Evolutionary conservation across 208 protist species (phyloP).

Genomic region (Acanthamoeba healyi): DNA sequence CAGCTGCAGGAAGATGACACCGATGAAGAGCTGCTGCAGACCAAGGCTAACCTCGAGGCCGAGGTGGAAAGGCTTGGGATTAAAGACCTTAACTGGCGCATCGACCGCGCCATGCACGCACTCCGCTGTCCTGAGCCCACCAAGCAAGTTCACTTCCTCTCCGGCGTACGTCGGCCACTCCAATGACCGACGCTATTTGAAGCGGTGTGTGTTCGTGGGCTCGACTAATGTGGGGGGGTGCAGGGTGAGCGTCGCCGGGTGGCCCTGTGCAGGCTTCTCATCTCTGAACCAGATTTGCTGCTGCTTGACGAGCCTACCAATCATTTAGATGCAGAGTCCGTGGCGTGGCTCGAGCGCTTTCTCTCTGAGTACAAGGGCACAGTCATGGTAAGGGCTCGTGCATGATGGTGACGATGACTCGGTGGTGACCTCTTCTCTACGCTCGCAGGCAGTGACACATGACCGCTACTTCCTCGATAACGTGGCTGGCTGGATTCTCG

Average conservation of each 20-base stretch:
- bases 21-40: slow-evolving; percentile 25
- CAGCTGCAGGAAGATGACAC: not conserved
- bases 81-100: slow-evolving; percentile 75
- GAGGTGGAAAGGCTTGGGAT: slow-evolving; percentile 77
- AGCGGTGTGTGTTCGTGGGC: slow-evolving; percentile 26
- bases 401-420: too few species aligned
- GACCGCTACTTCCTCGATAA: slow-evolving; percentile 89
- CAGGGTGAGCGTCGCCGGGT: slow-evolving; percentile 83
- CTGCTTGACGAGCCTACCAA: slow-evolving; percentile 88
- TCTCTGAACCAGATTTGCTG: slow-evolving; percentile 83
- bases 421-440: not conserved
- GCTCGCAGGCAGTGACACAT: slow-evolving; percentile 83
- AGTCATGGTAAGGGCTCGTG: slow-evolving; percentile 75
- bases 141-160: not conserved
- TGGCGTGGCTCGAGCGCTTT: slow-evolving; percentile 82
- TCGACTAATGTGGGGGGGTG: not conserved
- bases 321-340: slow-evolving; percentile 86
- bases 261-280: slow-evolving; percentile 82
- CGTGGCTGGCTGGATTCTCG: slow-evolving; percentile 85
- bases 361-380: slow-evolving; percentile 83
- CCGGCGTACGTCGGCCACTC: slow-evolving; percentile 58
- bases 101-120: slow-evolving; percentile 81
- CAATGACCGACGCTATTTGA: too few species aligned
- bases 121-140: slow-evolving; percentile 74
- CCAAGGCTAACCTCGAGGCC: not conserved